A percentile compares a stretch with the other conserved stretches of the same genome.
Evolutionary conservation across 495 filamentous ascomycete species (phyloP).

Genomic region (Sporormia fimetaria): DNA sequence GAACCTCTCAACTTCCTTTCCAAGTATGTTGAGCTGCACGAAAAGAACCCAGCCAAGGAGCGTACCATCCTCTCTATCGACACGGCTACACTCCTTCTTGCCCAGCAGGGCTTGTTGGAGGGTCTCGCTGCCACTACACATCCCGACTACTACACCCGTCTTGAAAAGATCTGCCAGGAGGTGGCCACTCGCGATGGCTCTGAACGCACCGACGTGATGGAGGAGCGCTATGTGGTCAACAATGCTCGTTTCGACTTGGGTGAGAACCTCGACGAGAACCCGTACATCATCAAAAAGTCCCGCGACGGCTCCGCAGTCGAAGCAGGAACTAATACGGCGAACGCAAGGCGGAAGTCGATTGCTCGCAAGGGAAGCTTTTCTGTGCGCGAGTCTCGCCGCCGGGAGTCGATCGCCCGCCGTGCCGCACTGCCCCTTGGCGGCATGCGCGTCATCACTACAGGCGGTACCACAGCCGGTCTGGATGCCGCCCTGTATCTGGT

Average conservation of each 20-base stretch:
- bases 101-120: constrained; percentile 55
- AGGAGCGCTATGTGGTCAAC: constrained; percentile 71
- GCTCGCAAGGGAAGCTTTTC: constrained; percentile 62
- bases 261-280: constrained; percentile 60
- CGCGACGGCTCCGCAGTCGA: constrained; percentile 39
- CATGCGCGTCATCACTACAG: constrained; percentile 63
- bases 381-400: constrained; percentile 50
- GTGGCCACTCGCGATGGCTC: constrained; percentile 44
- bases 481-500: constrained; percentile 73
- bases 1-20: constrained; percentile 54
- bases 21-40: constrained; percentile 55
- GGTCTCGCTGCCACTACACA: constrained; percentile 53
- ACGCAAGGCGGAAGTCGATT: constrained; percentile 43
- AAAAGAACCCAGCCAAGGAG: constrained; percentile 54
- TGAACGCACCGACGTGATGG: constrained; percentile 61
- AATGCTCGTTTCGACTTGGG: constrained; percentile 66
- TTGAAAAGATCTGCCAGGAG: constrained; percentile 60
- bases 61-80: constrained; percentile 66
- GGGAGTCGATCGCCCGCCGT: constrained; percentile 57
- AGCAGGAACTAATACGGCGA: constrained; percentile 9
- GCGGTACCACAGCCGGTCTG: constrained; percentile 63
- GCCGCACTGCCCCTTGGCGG: constrained; percentile 55
- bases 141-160: constrained; percentile 35
- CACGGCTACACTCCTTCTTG: constrained; percentile 63
- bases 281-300: constrained; percentile 57